Percentiles rank a stretch among this genome's conserved stretches.
phyloP scores from a whole-genome alignment of 768 basidiomycete species.

The Amanita pseudoporphyria region DNA sequence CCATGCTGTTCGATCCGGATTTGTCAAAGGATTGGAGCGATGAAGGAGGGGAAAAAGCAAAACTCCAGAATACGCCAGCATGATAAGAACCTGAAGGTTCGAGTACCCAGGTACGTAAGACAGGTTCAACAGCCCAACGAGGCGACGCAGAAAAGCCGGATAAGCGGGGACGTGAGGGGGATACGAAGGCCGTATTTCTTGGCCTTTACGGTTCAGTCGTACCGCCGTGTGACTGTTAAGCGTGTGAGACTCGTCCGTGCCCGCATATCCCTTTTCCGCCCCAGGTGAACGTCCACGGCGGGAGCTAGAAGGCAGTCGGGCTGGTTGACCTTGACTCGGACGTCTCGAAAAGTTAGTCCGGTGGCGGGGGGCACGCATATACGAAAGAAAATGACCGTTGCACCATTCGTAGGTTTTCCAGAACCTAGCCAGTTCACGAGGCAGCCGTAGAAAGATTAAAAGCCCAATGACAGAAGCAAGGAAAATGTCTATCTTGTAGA shows the following conservation, averaged over 20 bases:
- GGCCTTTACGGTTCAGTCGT: slow-evolving; percentile 20
- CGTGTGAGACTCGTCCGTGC: slow-evolving; percentile 20
- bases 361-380: slow-evolving; percentile 8
- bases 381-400: slow-evolving; percentile 39
- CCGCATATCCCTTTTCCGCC: not conserved
- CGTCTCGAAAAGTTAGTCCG: not conserved
- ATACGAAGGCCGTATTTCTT: slow-evolving; percentile 20
- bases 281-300: not conserved
- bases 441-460: slow-evolving; percentile 36
- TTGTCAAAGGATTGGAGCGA: slow-evolving; percentile 17
- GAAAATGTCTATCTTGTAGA: slow-evolving; percentile 37
- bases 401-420: slow-evolving; percentile 44
- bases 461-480: slow-evolving; percentile 30
- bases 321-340: not conserved
- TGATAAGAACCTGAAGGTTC: not conserved
- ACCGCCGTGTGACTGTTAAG: slow-evolving; percentile 18
- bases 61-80: not conserved
- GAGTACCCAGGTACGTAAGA: not conserved
- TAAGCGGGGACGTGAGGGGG: slow-evolving; percentile 12
- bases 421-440: slow-evolving; percentile 43
- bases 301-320: not conserved
- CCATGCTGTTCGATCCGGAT: slow-evolving; percentile 24
- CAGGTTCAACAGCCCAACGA: not conserved
- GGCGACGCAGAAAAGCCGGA: not conserved
- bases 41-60: not conserved